Conservation (phyloP, 202 grass and related monocot genomes). For the Brachypodium distachyon region DNA sequence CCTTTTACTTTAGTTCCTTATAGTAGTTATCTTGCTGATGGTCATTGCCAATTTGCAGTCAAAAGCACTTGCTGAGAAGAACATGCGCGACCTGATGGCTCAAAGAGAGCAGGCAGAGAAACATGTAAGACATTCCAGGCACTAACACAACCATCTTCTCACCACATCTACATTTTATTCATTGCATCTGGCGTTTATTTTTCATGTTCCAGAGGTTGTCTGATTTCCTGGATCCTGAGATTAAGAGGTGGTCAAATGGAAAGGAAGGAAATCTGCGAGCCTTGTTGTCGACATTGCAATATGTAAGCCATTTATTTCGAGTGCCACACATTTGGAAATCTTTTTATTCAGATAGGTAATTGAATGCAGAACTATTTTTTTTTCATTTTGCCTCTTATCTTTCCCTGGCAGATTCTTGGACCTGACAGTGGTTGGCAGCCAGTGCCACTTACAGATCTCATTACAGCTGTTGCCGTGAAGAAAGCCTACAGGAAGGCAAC, state of each 20-base stretch:
- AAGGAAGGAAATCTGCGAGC: conserved; percentile 97
- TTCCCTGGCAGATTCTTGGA: conserved; percentile 64
- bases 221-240: conserved; percentile 82
- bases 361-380: background rate
- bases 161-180: background rate
- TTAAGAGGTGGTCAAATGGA: conserved; percentile 97
- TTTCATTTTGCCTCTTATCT: background rate
- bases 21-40: background rate
- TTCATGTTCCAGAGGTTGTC: conserved; percentile 67
- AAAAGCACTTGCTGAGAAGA: conserved; percentile 96
- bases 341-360: background rate
- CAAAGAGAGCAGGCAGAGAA: conserved; percentile 95
- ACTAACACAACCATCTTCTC: background rate
- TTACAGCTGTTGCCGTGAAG: conserved; percentile 79
- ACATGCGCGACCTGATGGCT: conserved; percentile 60
- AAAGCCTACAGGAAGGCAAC: conserved; percentile 95
- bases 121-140: conserved; percentile 44
- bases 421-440: conserved; percentile 86
- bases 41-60: conserved; percentile 37
- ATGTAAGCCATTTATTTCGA: conserved; percentile 35
- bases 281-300: conserved; percentile 91
- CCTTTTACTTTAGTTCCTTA: background rate
- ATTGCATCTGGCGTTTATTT: background rate
- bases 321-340: background rate
- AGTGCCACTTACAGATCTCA: conserved; percentile 77